phyloP scores from a whole-genome alignment of 1,139 yeast genomes.

The Blastobotrys raffinosifermentans region DNA sequence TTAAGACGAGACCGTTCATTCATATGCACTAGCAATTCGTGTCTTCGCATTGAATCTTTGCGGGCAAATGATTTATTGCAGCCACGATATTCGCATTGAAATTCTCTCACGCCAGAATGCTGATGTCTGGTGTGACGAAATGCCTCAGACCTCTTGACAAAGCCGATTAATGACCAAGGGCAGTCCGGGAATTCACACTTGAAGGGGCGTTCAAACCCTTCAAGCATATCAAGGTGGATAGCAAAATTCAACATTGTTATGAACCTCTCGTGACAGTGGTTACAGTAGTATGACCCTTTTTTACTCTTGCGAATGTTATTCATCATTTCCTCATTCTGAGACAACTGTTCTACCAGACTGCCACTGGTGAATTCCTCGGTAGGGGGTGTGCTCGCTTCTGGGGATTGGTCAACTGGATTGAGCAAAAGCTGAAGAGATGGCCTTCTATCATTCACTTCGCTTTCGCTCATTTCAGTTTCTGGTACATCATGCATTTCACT shows the following conservation, averaged over 20 bases:
- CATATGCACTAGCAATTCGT: conserved; percentile 18
- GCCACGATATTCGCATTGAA: conserved; percentile 33
- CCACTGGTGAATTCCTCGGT: no score
- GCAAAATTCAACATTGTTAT: conserved; percentile 40
- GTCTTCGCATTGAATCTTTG: conserved; percentile 29
- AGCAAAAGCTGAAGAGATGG: no score
- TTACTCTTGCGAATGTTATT: conserved; percentile 25
- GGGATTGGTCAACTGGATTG: no score
- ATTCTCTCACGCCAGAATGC: conserved; percentile 32
- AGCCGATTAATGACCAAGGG: conserved; percentile 58
- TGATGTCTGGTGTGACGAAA: conserved; percentile 56
- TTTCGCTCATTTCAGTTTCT: no score
- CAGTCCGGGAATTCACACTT: conserved; percentile 52
- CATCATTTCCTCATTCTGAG: conserved; percentile 12
- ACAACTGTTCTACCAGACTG: conserved; percentile 6
- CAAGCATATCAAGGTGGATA: conserved; percentile 41
- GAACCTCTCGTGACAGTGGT: conserved; percentile 45
- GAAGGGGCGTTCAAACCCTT: conserved; percentile 35
- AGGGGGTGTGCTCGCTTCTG: no score
- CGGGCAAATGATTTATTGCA: conserved; percentile 54
- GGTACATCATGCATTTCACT: no score
- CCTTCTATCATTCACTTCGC: no score
- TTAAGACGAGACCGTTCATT: conserved; percentile 7
- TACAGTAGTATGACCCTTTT: conserved; percentile 47
- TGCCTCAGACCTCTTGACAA: conserved; percentile 54